Base-by-base conservation (phyloP, 495 filamentous ascomycete species). In the Lichina pygmaea region DNA sequence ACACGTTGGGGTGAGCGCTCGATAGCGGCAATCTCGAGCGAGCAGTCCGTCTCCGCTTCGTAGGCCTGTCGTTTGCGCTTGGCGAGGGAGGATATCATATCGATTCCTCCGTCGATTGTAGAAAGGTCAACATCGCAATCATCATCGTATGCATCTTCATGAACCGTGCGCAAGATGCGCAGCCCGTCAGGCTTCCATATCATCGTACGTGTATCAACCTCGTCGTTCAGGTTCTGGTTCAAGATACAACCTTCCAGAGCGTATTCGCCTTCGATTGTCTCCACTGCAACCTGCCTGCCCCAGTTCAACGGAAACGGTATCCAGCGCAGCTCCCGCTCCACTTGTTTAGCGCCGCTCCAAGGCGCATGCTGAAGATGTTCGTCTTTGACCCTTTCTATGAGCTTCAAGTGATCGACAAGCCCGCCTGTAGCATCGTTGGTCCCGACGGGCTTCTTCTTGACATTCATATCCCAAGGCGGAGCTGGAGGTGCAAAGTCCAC, bases 401-500 rank as follows among this genome's bases (percentile, higher is more conserved):
- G 10, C 10, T 33, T 43, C 42, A 43, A 16, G 15, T 17, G 42
- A 11, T 4, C 24, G 24, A 24, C 24, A 24, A 24, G 24, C 24
- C 4, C 24, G 24, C 24, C 4, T 4, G 24, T 24, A 24, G 24
- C 24, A 24, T 24, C 24, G 24, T 24, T 24, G 24, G 24, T 1
- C 24, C 24, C 24, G 24, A 24, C 24, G 24, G 4, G 24, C 24
- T 24, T 24, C 24, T 24, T 24, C 24, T 4, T 24, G 24, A 24
- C 24, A 24, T 24, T 17, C 42, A 6, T 2, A 13, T 48, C 37
- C 75, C 76, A 80, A 2, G 71, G 73, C 8, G 69, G 59, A 5
- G 52, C 52, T 6, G 68, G 66, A 16, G 69, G 54, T 0, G 67
- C 68, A 47, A 78, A 73, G 44, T 79, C 75, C 60, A 78, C 59